These are phyloP conservation scores for Sequoia sempervirens DNA, from an alignment of 75 land plant species.

Conservation along the genomic window DNA sequence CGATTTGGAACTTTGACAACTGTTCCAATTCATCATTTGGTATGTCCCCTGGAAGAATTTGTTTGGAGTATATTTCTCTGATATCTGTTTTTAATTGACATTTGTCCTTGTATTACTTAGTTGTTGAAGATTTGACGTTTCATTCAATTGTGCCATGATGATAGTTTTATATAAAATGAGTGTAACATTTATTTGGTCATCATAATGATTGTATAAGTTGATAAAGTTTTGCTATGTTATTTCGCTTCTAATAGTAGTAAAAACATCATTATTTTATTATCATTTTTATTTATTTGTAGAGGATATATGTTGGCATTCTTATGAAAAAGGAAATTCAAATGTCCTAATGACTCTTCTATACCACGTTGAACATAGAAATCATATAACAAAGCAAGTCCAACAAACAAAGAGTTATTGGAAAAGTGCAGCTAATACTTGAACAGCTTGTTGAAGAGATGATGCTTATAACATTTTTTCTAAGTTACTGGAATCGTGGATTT, in stretches of 20 bases:
- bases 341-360: background rate
- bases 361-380: background rate
- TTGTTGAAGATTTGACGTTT: background rate
- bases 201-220: background rate
- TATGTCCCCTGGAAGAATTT: slow-evolving; percentile 20
- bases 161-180: background rate
- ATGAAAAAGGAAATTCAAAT: background rate
- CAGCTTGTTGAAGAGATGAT: background rate
- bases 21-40: slow-evolving; percentile 98
- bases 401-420: background rate
- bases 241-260: background rate
- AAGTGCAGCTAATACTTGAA: background rate
- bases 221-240: background rate
- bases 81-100: background rate
- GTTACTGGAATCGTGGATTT: no score
- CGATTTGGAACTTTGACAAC: slow-evolving; percentile 93
- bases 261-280: background rate
- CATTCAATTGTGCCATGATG: background rate
- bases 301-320: background rate
- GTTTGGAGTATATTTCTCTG: background rate
- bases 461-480: no score
- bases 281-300: background rate
- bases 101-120: background rate
- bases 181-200: background rate
- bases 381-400: background rate